These are phyloP conservation scores for Fraxinus pennsylvanica DNA, from an alignment of 257 asterid species.

Conservation along the genomic window DNA sequence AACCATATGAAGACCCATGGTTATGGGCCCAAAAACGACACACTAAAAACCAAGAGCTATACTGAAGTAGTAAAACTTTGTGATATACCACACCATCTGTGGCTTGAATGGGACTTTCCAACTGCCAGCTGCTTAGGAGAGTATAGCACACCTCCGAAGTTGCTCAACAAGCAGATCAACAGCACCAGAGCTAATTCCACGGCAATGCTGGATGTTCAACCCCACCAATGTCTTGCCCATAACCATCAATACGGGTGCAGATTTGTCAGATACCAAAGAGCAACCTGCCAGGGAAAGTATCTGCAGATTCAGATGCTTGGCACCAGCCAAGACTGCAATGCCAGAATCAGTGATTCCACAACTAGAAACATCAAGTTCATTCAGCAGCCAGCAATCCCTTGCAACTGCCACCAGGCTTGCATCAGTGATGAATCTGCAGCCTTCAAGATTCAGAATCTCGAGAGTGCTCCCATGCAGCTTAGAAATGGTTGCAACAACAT, in stretches of 20 bases:
- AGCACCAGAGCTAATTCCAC: conserved; percentile 47
- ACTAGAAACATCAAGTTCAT: conserved; percentile 68
- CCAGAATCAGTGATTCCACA: conserved; percentile 66
- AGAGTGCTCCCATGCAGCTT: conserved; percentile 71
- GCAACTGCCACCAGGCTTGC: conserved; percentile 61
- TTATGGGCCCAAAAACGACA: conserved; percentile 52
- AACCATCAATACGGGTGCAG: conserved; percentile 51
- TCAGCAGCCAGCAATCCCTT: conserved; percentile 51
- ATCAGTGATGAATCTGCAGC: conserved; percentile 65
- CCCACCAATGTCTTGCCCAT: conserved; percentile 65
- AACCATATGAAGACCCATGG: conserved; percentile 36
- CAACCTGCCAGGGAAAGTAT: conserved; percentile 68
- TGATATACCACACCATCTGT: background rate
- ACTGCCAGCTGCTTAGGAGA: conserved; percentile 35
- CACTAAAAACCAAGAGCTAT: conserved; percentile 23
- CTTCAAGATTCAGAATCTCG: conserved; percentile 67
- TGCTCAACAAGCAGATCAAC: conserved; percentile 55
- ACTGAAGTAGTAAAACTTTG: conserved; percentile 27
- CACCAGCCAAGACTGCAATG: conserved; percentile 53
- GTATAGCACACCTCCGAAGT: conserved; percentile 88
- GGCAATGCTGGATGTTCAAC: conserved; percentile 72
- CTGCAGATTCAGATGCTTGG: conserved; percentile 54
- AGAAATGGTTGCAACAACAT: conserved; percentile 48
- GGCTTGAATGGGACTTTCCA: background rate
- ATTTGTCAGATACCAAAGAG: conserved; percentile 50